phyloP scores from a whole-genome alignment of 192 early-diverging fungal genomes.

The Ramicandelaber brevisporus region DNA sequence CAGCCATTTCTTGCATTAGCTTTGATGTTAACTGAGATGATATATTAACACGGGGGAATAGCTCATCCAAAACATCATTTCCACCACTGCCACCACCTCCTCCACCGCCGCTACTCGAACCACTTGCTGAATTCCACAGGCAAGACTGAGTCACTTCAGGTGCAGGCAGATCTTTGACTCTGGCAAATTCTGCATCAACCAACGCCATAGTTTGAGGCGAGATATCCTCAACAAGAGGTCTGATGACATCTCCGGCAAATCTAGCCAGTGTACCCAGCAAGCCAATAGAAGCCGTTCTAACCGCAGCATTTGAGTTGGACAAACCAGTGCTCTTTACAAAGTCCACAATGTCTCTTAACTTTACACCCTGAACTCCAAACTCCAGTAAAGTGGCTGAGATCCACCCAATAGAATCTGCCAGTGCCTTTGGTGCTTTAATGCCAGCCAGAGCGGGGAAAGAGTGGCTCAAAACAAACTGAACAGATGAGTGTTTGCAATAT shows the following conservation, averaged over 20 bases:
- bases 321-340: slow-evolving; percentile 52
- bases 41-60: slow-evolving; percentile 77
- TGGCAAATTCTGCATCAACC: slow-evolving; percentile 84
- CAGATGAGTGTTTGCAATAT: slow-evolving; percentile 45
- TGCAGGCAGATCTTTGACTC: slow-evolving; percentile 32
- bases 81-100: slow-evolving; percentile 1
- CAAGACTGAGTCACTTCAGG: slow-evolving; percentile 12
- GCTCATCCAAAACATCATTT: slow-evolving; percentile 42
- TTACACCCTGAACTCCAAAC: slow-evolving; percentile 65
- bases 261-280: slow-evolving; percentile 59
- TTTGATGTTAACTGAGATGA: slow-evolving; percentile 24
- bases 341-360: slow-evolving; percentile 51
- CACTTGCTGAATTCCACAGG: not conserved
- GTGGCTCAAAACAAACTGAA: slow-evolving; percentile 61
- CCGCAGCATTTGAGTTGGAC: slow-evolving; percentile 58
- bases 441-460: slow-evolving; percentile 49
- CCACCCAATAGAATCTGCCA: slow-evolving; percentile 73
- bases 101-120: slow-evolving; percentile 1
- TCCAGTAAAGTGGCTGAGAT: slow-evolving; percentile 61
- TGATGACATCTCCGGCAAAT: slow-evolving; percentile 60
- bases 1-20: slow-evolving; percentile 24
- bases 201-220: slow-evolving; percentile 51
- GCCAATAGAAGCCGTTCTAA: slow-evolving; percentile 51
- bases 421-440: slow-evolving; percentile 70
- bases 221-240: slow-evolving; percentile 65